A percentile compares a stretch with the other conserved stretches of the same genome.
Evolutionary conservation across 352 stramenopile species (phyloP).

Genomic region (Pythium apleroticum): DNA sequence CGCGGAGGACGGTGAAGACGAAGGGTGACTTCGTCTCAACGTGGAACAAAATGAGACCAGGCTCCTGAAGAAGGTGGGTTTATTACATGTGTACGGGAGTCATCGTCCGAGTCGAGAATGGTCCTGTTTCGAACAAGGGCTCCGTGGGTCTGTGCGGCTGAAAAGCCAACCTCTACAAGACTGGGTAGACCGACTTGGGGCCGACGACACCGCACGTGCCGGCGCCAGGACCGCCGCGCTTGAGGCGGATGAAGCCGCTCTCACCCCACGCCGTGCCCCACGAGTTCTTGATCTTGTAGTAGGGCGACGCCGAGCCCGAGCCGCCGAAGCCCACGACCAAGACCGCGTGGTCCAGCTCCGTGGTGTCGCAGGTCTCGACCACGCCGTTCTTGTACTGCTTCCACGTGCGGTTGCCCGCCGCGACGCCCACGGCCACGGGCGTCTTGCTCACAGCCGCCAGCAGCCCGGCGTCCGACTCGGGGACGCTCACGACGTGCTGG

Average conservation of each 20-base stretch:
- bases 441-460: constrained; percentile 85
- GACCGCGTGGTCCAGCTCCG: constrained; percentile 97
- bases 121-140: too few relatives aligned
- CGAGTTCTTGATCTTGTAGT: constrained; percentile 98
- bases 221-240: constrained; percentile 64
- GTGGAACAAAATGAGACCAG: not conserved
- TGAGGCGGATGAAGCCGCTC: constrained; percentile 92
- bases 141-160: not conserved
- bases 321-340: constrained; percentile 95
- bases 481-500: constrained; percentile 48
- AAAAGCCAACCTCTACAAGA: constrained; percentile 29
- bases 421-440: constrained; percentile 94
- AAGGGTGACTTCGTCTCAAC: not conserved
- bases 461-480: constrained; percentile 81
- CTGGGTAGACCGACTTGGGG: constrained; percentile 57
- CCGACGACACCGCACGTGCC: constrained; percentile 60
- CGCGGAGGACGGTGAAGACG: not conserved
- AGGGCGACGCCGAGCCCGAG: constrained; percentile 32
- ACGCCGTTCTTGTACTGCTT: constrained; percentile 97
- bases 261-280: constrained; percentile 95
- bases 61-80: not conserved
- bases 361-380: constrained; percentile 69
- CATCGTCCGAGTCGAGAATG: not conserved
- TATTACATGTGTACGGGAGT: not conserved
- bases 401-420: constrained; percentile 94